A percentile compares a stretch with the other conserved stretches of the same genome.
Evolutionary conservation across 1,139 yeast genomes (phyloP).

Genomic region (Suhomyces bribrorum): DNA sequence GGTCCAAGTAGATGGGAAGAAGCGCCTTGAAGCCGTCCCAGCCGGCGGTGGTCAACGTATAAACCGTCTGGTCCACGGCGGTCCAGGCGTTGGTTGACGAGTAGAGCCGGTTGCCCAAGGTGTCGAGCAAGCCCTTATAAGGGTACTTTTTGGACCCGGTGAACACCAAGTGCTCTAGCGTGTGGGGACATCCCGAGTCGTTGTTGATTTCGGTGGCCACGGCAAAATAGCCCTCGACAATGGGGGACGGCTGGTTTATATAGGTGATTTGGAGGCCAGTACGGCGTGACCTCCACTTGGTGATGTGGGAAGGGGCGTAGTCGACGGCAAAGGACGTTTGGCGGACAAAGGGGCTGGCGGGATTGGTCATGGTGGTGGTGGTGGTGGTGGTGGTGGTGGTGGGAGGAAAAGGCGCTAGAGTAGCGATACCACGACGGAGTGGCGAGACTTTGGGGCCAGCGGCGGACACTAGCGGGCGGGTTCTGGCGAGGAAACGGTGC

Average conservation of each 20-base stretch:
- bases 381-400: neutral
- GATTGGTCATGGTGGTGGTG: neutral
- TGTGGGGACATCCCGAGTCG: slow-evolving; percentile 94
- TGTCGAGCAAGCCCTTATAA: slow-evolving; percentile 86
- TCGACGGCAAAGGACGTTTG: slow-evolving; percentile 57
- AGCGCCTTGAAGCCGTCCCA: slow-evolving; percentile 90
- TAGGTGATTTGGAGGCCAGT: slow-evolving; percentile 84
- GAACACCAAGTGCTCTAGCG: slow-evolving; percentile 89
- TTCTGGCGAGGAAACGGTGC: too few species aligned
- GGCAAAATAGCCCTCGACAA: slow-evolving; percentile 90
- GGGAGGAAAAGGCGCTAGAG: too few species aligned
- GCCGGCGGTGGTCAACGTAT: slow-evolving; percentile 89
- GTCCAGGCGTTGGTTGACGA: slow-evolving; percentile 98
- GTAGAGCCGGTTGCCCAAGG: slow-evolving; percentile 79
- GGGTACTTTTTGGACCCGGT: slow-evolving; percentile 94
- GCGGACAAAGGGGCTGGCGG: slow-evolving; percentile 21
- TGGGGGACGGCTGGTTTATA: slow-evolving; percentile 80
- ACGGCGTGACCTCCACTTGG: slow-evolving; percentile 70
- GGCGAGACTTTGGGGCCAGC: neutral
- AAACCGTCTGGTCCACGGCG: slow-evolving; percentile 92
- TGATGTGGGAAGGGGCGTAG: slow-evolving; percentile 63
- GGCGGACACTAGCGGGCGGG: too few species aligned
- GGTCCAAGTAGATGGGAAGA: slow-evolving; percentile 89
- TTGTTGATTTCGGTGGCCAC: slow-evolving; percentile 89
- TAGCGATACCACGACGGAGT: too few species aligned